These are phyloP conservation scores for Trametes polyzona DNA, from an alignment of 1,284 basidiomycete species.

Conservation along the genomic window DNA sequence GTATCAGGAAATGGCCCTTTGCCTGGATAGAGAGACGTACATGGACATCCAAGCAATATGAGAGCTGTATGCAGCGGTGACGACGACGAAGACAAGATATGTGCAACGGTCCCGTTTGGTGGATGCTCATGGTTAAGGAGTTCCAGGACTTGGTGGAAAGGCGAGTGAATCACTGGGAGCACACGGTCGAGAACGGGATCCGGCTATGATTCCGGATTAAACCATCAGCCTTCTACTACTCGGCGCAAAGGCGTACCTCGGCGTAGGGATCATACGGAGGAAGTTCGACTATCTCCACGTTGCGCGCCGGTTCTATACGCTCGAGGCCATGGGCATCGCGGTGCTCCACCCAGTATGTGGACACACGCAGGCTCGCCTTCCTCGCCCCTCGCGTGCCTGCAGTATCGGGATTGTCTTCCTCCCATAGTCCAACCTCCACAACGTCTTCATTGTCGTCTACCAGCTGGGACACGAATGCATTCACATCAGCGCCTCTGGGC, in stretches of 20 bases:
- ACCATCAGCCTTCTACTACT: not conserved
- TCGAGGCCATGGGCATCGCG: conserved; percentile 65
- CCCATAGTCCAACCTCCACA: conserved; percentile 61
- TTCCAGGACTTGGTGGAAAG: conserved; percentile 53
- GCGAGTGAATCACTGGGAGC: conserved; percentile 54
- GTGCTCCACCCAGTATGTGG: conserved; percentile 72
- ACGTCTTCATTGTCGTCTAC: conserved; percentile 68
- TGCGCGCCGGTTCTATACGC: conserved; percentile 61
- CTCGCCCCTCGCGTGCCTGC: conserved; percentile 8
- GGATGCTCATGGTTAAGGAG: conserved; percentile 53
- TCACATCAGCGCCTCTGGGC: conserved; percentile 40
- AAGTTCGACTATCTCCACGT: conserved; percentile 61
- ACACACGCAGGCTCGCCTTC: conserved; percentile 51
- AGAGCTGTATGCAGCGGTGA: conserved; percentile 54
- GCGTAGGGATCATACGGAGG: conserved; percentile 46
- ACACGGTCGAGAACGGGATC: conserved; percentile 35
- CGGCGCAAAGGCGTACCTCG: conserved; percentile 42
- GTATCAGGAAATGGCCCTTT: not conserved
- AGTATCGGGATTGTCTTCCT: conserved; percentile 44
- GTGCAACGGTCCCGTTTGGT: conserved; percentile 53
- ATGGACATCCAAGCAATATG: conserved; percentile 52
- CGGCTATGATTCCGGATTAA: conserved; percentile 22
- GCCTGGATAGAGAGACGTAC: conserved; percentile 38
- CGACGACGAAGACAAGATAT: conserved; percentile 53
- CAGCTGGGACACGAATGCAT: conserved; percentile 42